Evolutionary conservation across 75 land plant genomes (phyloP).

Genomic region (Picea sitchensis): DNA sequence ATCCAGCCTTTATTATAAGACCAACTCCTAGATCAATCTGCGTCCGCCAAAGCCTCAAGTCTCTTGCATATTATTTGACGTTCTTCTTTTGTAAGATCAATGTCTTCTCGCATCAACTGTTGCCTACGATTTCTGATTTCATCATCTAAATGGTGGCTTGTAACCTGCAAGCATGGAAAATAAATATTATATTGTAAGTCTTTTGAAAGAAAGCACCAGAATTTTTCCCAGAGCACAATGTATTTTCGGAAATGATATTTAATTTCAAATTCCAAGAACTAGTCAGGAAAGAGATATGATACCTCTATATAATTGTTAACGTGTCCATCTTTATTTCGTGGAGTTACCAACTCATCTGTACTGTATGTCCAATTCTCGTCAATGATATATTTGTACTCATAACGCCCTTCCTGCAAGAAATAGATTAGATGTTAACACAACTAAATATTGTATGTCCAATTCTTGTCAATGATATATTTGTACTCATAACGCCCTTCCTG

Average conservation of each 20-base stretch:
- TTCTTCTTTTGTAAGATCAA: slow-evolving; percentile 54
- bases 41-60: slow-evolving; percentile 40
- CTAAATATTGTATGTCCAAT: slow-evolving; percentile 49
- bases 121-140: slow-evolving; percentile 27
- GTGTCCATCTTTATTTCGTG: slow-evolving; percentile 83
- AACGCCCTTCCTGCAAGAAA: slow-evolving; percentile 73
- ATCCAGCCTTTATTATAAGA: not conserved
- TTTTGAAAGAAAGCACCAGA: not conserved
- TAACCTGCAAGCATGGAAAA: slow-evolving; percentile 45
- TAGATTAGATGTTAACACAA: not conserved
- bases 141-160: slow-evolving; percentile 18
- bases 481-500: slow-evolving; percentile 97
- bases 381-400: slow-evolving; percentile 94
- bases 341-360: slow-evolving; percentile 47
- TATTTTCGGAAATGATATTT: not conserved
- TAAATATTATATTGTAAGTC: not conserved
- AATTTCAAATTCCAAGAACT: not conserved
- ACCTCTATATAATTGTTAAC: slow-evolving; percentile 86
- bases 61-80: slow-evolving; percentile 47
- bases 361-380: slow-evolving; percentile 72
- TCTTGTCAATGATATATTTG: slow-evolving; percentile 88
- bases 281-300: slow-evolving; percentile 1
- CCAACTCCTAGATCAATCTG: not conserved
- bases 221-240: not conserved
- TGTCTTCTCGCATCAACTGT: slow-evolving; percentile 53